Percentiles rank a stretch among this genome's conserved stretches.
These are phyloP conservation scores for Tetrahymena malaccensis DNA, from an alignment of 73 alveolate genomes.

Conservation along the genomic window DNA sequence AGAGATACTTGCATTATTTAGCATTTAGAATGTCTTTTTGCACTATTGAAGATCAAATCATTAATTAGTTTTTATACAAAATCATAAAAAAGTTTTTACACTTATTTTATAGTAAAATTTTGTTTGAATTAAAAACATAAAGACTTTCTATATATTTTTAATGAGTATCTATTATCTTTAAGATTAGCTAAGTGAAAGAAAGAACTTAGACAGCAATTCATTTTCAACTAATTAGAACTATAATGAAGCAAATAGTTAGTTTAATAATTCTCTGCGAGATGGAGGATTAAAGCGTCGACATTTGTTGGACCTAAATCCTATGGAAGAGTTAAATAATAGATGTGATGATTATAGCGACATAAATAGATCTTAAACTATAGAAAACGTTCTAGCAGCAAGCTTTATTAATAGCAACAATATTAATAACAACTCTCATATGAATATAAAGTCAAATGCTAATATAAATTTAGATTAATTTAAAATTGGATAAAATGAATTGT, in stretches of 20 bases:
- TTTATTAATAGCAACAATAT: background rate
- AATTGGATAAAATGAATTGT: background rate
- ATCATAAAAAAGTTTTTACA: background rate
- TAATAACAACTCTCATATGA: background rate
- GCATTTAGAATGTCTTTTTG: background rate
- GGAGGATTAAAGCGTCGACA: background rate
- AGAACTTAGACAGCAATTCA: background rate
- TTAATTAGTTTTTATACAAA: too few relatives aligned
- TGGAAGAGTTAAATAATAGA: background rate
- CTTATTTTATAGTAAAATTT: background rate
- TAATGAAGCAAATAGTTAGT: background rate
- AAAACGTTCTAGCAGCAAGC: background rate
- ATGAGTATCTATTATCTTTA: background rate
- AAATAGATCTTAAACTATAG: background rate
- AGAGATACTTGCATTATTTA: background rate
- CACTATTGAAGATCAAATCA: background rate
- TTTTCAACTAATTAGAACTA: background rate
- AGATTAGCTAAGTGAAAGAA: background rate
- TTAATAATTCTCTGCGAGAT: background rate
- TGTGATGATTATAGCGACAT: background rate
- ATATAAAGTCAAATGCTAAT: background rate
- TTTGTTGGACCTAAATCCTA: background rate
- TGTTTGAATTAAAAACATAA: background rate
- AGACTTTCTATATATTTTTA: background rate
- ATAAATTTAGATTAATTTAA: background rate